phyloP scores from a whole-genome alignment of 768 basidiomycete genomes.

The Psilocybe cubensis region DNA sequence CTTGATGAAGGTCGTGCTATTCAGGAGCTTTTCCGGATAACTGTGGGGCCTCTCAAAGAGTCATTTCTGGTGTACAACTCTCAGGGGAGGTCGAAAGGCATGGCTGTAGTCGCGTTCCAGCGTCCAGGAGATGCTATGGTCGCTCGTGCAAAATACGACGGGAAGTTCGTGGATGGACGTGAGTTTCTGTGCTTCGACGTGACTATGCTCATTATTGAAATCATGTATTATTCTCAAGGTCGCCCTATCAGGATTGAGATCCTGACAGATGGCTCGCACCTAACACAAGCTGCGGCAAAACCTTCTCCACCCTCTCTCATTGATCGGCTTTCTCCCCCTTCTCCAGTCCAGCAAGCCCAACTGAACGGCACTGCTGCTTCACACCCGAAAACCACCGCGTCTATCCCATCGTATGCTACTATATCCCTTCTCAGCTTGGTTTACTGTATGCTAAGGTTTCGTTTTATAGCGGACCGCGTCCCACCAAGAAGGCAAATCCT shows the following conservation, averaged over 20 bases:
- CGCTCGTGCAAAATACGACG: slow-evolving; percentile 72
- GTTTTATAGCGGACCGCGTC: neutral
- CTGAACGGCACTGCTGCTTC: neutral
- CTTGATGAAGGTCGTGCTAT: neutral
- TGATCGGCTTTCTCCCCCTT: slow-evolving; percentile 28
- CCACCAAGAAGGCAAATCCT: neutral
- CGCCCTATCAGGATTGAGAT: slow-evolving; percentile 71
- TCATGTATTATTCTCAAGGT: slow-evolving; percentile 38
- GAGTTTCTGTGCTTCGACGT: slow-evolving; percentile 23
- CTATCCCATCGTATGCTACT: slow-evolving; percentile 6
- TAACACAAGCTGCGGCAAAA: slow-evolving; percentile 21
- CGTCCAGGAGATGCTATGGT: slow-evolving; percentile 62
- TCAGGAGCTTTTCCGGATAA: slow-evolving; percentile 77
- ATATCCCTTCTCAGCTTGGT: neutral
- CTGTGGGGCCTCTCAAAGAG: slow-evolving; percentile 74
- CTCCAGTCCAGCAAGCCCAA: slow-evolving; percentile 3
- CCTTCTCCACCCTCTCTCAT: slow-evolving; percentile 28
- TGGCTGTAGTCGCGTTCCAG: slow-evolving; percentile 76
- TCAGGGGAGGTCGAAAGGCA: slow-evolving; percentile 76
- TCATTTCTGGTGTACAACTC: slow-evolving; percentile 76
- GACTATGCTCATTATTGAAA: neutral
- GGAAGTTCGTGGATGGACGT: slow-evolving; percentile 75
- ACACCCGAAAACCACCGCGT: neutral
- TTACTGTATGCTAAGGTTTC: neutral
- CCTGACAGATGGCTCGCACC: slow-evolving; percentile 47